Percentiles rank a stretch among this genome's conserved stretches.
Evolutionary conservation across 805 yeast species (phyloP).

Genomic region (Wickerhamiella hasegawae): DNA sequence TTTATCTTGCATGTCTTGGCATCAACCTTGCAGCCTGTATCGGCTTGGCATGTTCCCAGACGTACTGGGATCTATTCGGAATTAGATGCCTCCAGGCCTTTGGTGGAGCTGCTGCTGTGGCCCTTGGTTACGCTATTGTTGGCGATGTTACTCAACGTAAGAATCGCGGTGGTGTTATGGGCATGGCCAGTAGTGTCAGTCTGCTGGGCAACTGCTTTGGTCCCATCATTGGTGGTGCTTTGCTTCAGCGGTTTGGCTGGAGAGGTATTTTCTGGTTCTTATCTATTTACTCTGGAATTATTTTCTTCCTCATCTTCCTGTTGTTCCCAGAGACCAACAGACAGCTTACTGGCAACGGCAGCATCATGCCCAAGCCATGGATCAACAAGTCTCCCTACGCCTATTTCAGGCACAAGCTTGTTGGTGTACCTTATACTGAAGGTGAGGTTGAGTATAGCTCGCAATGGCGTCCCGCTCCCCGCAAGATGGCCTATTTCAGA

Average conservation of each 20-base stretch:
- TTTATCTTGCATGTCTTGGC: constrained; percentile 36
- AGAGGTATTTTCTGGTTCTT: constrained; percentile 50
- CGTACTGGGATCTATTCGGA: constrained; percentile 43
- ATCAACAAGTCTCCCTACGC: constrained; percentile 16
- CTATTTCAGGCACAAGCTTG: constrained; percentile 7
- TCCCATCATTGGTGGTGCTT: constrained; percentile 43
- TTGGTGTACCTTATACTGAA: constrained; percentile 15
- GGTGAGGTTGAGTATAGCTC: constrained; percentile 9
- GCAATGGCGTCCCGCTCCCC: constrained; percentile 13
- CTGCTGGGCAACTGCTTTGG: constrained; percentile 66
- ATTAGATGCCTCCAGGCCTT: constrained; percentile 61
- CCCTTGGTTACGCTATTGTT: constrained; percentile 52
- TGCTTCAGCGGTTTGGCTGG: constrained; percentile 43
- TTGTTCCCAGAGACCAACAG: constrained; percentile 68
- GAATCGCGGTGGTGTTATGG: constrained; percentile 57
- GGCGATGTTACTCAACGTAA: constrained; percentile 55
- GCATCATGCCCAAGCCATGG: constrained; percentile 27
- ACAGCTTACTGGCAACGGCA: constrained; percentile 58
- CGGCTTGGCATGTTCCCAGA: constrained; percentile 44
- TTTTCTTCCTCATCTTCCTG: constrained; percentile 21
- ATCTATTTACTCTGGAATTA: constrained; percentile 43
- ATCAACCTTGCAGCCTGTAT: constrained; percentile 46
- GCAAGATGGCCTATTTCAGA: constrained; percentile 8
- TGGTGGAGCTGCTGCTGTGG: constrained; percentile 60
- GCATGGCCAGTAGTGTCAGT: constrained; percentile 48